phyloP scores from a whole-genome alignment of 306 rosid species.

The Oemleria cerasiformis region DNA sequence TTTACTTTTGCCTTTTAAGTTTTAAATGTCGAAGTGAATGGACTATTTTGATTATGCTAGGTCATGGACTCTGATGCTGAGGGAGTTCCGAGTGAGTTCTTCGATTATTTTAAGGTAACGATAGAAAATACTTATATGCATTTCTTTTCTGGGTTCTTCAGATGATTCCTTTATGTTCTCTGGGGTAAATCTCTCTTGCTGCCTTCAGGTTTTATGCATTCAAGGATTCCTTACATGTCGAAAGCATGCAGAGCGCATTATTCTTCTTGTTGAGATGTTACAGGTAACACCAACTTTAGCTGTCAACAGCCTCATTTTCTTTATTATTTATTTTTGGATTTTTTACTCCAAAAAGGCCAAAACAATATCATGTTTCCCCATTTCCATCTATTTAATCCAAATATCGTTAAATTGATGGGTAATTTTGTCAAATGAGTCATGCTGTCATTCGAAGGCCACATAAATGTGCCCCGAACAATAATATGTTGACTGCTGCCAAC shows the following conservation, averaged over 20 bases:
- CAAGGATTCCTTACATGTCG: slow-evolving; percentile 99
- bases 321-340: not conserved
- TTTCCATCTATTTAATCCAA: too few species aligned
- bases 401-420: too few species aligned
- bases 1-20: slow-evolving; percentile 9
- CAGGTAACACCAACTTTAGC: slow-evolving; percentile 59
- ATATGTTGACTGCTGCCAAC: too few species aligned
- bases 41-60: slow-evolving; percentile 44
- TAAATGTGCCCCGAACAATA: too few species aligned
- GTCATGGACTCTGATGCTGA: slow-evolving; percentile 99
- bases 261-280: slow-evolving; percentile 99
- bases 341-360: too few species aligned
- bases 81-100: slow-evolving; percentile 98
- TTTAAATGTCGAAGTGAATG: not conserved
- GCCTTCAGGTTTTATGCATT: slow-evolving; percentile 90
- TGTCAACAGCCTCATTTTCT: not conserved
- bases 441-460: too few species aligned
- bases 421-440: too few species aligned
- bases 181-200: slow-evolving; percentile 21
- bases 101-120: slow-evolving; percentile 93
- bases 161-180: slow-evolving; percentile 9
- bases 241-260: slow-evolving; percentile 97
- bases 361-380: too few species aligned
- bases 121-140: slow-evolving; percentile 10
- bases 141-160: not conserved